Evolutionary conservation across 2,329 filamentous ascomycete genomes (phyloP).

Genomic region (Fusarium xylarioides): DNA sequence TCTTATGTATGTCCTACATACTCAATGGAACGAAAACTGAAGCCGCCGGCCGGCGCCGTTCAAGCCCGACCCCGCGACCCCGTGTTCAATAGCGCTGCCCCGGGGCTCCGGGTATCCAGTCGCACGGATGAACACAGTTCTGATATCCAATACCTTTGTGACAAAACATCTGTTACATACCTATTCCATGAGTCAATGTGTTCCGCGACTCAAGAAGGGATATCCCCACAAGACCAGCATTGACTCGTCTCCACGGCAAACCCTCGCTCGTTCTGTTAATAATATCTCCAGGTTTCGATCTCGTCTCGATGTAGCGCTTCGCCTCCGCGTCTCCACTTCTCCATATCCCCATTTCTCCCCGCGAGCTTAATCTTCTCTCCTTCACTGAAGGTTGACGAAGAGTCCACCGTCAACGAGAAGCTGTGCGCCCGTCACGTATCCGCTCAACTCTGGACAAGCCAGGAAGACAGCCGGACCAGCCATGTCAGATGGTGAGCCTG

Average conservation of each 20-base stretch:
- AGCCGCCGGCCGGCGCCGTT: slow-evolving; percentile 18
- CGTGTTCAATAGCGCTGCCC: slow-evolving; percentile 12
- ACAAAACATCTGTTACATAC: background rate
- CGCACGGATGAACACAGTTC: slow-evolving; percentile 3
- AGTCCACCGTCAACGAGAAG: slow-evolving; percentile 87
- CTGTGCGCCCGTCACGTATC: slow-evolving; percentile 84
- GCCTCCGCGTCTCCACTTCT: slow-evolving; percentile 21
- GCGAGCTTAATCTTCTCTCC: slow-evolving; percentile 31
- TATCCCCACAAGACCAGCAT: background rate
- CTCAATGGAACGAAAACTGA: slow-evolving; percentile 5
- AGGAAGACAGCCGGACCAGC: slow-evolving; percentile 87
- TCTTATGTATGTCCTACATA: background rate
- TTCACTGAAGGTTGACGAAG: slow-evolving; percentile 86
- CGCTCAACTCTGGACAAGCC: slow-evolving; percentile 79
- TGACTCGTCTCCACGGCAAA: slow-evolving; percentile 17
- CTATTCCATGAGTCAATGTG: slow-evolving; percentile 26
- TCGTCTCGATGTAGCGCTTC: slow-evolving; percentile 1
- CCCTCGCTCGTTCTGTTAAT: background rate
- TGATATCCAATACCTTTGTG: slow-evolving; percentile 12
- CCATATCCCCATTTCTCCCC: slow-evolving; percentile 25
- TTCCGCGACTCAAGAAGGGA: slow-evolving; percentile 5
- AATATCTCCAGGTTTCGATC: slow-evolving; percentile 11
- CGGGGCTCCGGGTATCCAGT: slow-evolving; percentile 22
- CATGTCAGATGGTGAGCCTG: slow-evolving; percentile 77
- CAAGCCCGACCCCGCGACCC: slow-evolving; percentile 26